Base-by-base conservation (phyloP, 139 green algal species). In the Chlamydomonas incerta region DNA sequence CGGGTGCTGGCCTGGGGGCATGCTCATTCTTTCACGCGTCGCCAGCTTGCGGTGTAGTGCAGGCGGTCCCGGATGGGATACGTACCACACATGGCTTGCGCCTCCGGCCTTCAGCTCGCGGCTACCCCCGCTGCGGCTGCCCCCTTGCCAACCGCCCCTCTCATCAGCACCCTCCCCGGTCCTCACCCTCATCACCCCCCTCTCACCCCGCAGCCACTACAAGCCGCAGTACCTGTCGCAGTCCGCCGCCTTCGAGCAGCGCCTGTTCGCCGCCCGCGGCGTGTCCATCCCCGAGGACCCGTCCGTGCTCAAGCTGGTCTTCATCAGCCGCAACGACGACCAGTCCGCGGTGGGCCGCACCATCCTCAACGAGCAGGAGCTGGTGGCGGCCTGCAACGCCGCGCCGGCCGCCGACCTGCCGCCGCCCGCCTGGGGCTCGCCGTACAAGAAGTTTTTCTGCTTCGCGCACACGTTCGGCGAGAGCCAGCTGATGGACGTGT, bases 401-500 rank as follows among this genome's bases (percentile, higher is more conserved):
- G 77, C 77, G 23, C 0, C 29, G 3, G 29, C 0, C 10, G 46
- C 17, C 3, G 77, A 83, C 77, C 46, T 74, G 63, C 77, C 77
- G 41, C 77, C 77, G 0, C 9, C 63, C 20, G 41, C 58, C n/a
- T 83, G 77, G 77, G 63, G 63, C 21, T 65, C 65, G 77, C 77
- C 77, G 63, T 83, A 83, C 77, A 72, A 50, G 52, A 41, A 33
- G 37, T 83, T 35, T 37, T 83, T 77, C 26, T 85, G 80, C 80
- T 75, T 85, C 37, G 33, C 66, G 67, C 80, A 85, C 67, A 24
- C 58, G 11, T 85, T 85, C 29, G 80, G 80, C 17, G 67, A 69
- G 33, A 35, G 69, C 47, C 80, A 77, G 80, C 80, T 85, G 31
- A 76, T 76, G 66, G 80, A 85, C 50, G 66, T 85, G 50, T 85